Evolutionary conservation across 192 early-diverging fungal species (phyloP).

Genomic region (Globomyces pollinis-pini): DNA sequence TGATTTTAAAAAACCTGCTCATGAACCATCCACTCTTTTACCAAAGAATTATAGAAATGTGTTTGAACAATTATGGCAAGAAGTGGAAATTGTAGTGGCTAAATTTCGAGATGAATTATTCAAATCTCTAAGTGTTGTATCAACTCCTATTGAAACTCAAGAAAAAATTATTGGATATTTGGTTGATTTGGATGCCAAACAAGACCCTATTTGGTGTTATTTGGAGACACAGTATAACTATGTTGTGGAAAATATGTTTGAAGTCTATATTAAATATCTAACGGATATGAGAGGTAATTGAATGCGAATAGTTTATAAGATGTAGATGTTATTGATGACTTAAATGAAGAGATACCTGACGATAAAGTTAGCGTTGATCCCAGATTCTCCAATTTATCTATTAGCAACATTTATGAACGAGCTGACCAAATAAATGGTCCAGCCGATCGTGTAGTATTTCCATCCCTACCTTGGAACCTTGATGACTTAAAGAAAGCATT

Average conservation of each 20-base stretch:
- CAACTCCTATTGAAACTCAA: constrained; percentile 76
- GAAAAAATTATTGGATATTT: constrained; percentile 78
- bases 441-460: background rate
- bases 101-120: constrained; percentile 67
- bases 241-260: constrained; percentile 69
- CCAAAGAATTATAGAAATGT: constrained; percentile 55
- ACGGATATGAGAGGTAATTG: constrained; percentile 4
- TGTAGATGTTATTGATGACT: too few relatives aligned
- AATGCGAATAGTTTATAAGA: constrained; percentile 2
- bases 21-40: constrained; percentile 18
- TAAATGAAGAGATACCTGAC: background rate
- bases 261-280: constrained; percentile 50
- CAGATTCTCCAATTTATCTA: background rate
- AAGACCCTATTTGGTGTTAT: constrained; percentile 84
- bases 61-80: constrained; percentile 91
- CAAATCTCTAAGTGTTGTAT: constrained; percentile 65
- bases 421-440: background rate
- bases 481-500: constrained; percentile 7
- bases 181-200: constrained; percentile 67
- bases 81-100: constrained; percentile 77
- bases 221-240: constrained; percentile 81
- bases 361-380: background rate
- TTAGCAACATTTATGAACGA: background rate
- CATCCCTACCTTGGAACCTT: constrained; percentile 3
- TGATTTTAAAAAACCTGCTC: background rate